Evolutionary conservation across 495 filamentous ascomycete species (phyloP), one percentile per base, ranked within the genome.

Genomic region (Annulohypoxylon moriforme): DNA sequence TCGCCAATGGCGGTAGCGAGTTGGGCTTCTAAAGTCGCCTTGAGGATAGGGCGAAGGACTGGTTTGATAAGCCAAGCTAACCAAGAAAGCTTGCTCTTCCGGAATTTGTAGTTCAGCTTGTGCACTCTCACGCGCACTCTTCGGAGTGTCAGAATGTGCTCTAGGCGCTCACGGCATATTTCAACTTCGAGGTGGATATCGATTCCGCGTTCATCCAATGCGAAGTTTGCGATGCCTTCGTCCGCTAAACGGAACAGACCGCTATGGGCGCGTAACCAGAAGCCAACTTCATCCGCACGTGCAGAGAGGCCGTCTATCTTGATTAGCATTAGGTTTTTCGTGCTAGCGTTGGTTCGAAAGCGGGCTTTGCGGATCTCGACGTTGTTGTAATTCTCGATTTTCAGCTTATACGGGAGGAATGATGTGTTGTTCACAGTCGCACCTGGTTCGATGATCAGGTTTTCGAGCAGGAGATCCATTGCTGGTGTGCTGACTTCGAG

Each of bases 391-490:
- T 93, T 94, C 69, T 94, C 89, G 38, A 97, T 81, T 40, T 91
- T 89, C 60, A 97, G 85, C 40, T 89, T 88, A 79, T 93, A 94
- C 0, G 95, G 95, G 13, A 97, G 87, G 86, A 98, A 97, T 0
- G 94, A 97, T 2, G 91, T 90, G 68, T 89, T 86, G 76, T 97
- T 96, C 69, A 97, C 85, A 2, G 93, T 96, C 33, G 82, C 84
- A 20, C 95, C 95, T 0, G 95, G 95, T 70, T 98, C 94, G 36
- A 98, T 83, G 57, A 98, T 91, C 40, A 98, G 83, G 62, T 96
- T 97, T 73, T 97, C 95, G 7, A 98, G 81, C 0, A 98, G 82
- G 10, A 98, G 87, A 71, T 97, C 94, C 68, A 97, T 81, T 57
- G 92, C 88, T 0, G 93, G 95, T 3, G 92, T 90, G 0, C 92